These are phyloP conservation scores for Claviceps sp. DNA, from an alignment of 2,329 filamentous ascomycete genomes.

Conservation along the genomic window DNA sequence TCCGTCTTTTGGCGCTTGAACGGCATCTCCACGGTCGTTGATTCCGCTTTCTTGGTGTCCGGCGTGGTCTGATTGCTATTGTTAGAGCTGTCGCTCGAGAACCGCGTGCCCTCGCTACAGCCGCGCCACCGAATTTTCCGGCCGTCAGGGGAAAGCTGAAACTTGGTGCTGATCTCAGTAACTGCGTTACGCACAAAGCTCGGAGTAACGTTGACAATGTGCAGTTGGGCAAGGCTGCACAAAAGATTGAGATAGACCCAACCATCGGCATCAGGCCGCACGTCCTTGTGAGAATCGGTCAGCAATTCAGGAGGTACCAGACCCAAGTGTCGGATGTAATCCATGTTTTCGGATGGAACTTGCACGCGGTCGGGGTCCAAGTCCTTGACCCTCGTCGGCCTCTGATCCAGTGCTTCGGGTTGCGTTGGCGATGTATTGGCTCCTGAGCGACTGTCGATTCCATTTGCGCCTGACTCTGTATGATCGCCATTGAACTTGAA, in stretches of 20 bases:
- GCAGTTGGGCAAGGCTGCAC: conserved; percentile 69
- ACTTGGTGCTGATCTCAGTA: conserved; percentile 54
- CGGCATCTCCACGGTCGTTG: conserved; percentile 26
- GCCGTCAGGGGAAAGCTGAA: conserved; percentile 66
- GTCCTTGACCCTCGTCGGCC: conserved; percentile 64
- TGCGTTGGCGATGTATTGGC: conserved; percentile 28
- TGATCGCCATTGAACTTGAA: conserved; percentile 36
- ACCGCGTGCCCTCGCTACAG: conserved; percentile 48
- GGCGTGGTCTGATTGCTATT: conserved; percentile 33
- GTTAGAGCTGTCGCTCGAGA: conserved; percentile 49
- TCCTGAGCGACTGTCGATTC: conserved; percentile 11
- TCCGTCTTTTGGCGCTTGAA: conserved; percentile 33
- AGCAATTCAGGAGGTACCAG: conserved; percentile 45
- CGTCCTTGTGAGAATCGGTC: conserved; percentile 27
- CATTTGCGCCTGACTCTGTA: conserved; percentile 28
- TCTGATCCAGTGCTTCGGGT: conserved; percentile 46
- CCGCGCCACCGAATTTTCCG: conserved; percentile 72
- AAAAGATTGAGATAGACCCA: conserved; percentile 78
- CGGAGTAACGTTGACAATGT: conserved; percentile 71
- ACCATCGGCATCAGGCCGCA: conserved; percentile 51
- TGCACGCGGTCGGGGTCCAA: conserved; percentile 68
- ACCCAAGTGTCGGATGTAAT: conserved; percentile 65
- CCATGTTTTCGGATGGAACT: conserved; percentile 62
- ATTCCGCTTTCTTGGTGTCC: conserved; percentile 35
- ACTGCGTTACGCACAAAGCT: conserved; percentile 66